Conservation (phyloP, 164 flowering plant genomes). For the Umbilicus rupestris region DNA sequence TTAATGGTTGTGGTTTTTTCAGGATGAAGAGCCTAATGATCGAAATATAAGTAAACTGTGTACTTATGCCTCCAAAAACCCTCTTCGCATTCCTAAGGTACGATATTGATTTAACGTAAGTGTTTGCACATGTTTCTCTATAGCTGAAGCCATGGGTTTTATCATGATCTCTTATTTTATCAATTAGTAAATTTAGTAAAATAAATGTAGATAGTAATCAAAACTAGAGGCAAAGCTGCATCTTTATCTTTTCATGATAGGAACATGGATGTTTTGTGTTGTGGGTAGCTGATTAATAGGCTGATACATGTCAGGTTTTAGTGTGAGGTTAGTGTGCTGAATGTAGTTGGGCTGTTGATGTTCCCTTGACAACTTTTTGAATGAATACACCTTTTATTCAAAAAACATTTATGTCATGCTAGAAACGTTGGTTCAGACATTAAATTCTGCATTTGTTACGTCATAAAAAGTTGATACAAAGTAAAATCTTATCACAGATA, state of each 20-base stretch:
- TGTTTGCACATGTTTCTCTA: neutral
- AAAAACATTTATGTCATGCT: neutral
- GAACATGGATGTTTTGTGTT: too few relatives aligned
- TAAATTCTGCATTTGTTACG: neutral
- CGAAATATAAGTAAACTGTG: constrained; percentile 75
- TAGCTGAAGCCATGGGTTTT: neutral
- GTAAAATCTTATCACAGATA: constrained; percentile 35
- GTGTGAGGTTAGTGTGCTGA: too few relatives aligned
- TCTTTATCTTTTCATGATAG: too few relatives aligned
- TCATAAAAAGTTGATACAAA: neutral
- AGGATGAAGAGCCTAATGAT: constrained; percentile 77
- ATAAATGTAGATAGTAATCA: neutral
- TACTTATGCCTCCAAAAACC: constrained; percentile 72
- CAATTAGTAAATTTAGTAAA: too few relatives aligned
- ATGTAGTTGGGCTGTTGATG: too few relatives aligned
- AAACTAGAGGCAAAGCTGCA: neutral
- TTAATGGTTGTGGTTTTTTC: constrained; percentile 11
- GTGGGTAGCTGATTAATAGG: too few relatives aligned
- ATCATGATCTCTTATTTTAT: neutral
- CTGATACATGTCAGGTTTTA: too few relatives aligned
- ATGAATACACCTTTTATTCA: too few relatives aligned
- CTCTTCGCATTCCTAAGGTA: constrained; percentile 76
- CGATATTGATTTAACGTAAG: neutral
- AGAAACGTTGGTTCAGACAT: neutral
- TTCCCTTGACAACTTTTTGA: too few relatives aligned